Base-by-base conservation (phyloP, 179 eudicot species). In the Beta corolliflora region DNA sequence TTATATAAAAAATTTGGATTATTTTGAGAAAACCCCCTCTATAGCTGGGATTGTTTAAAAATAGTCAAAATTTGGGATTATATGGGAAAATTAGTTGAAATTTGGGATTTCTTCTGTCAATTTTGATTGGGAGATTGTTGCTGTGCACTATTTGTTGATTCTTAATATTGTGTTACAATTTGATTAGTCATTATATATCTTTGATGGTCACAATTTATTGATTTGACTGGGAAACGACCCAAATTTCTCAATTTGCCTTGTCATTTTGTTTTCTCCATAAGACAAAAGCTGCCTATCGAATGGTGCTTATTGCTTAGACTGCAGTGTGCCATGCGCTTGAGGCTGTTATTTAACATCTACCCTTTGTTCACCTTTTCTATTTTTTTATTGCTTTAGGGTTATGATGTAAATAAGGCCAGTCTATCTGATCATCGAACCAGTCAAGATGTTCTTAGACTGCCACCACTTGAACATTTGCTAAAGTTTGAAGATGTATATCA, bases 381-480 rank as follows among this genome's bases (percentile, higher is more conserved):
- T 55, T 71, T 71, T 64, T 69, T 55, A 74, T 55, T 83, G 77
- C 74, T 79, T 74, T 78, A 92, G 94, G 90, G 80, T 66, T 50
- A 79, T 77, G 86, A 81, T 18, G 83, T 52, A 61, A 74, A 36
- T 70, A 76, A 86, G 82, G 80, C 58, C 54, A 74, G 82, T 76
- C 71, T 76, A 67, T 81, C 69, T 71, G 73, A 84, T 48, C 76
- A 56, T n/a, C 84, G 78, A 78, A 70, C 83, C 82, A 84, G 77
- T 75, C 74, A 80, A 65, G 83, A 88, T 83, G 73, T 54, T 83
- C 77, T 93, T 79, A 68, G 88, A 76, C 79, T 89, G 89, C 99
- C 99, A 44, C 99, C 98, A 31, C 89, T 97, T 86, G 80, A 76
- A 74, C 81, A 79, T 76, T 89, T 94, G 81, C 97, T 92, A 89